A percentile compares a stretch with the other conserved stretches of the same genome.
These are phyloP conservation scores for Ganoderma resinaceum DNA, from an alignment of 1,284 basidiomycete species.

Conservation along the genomic window DNA sequence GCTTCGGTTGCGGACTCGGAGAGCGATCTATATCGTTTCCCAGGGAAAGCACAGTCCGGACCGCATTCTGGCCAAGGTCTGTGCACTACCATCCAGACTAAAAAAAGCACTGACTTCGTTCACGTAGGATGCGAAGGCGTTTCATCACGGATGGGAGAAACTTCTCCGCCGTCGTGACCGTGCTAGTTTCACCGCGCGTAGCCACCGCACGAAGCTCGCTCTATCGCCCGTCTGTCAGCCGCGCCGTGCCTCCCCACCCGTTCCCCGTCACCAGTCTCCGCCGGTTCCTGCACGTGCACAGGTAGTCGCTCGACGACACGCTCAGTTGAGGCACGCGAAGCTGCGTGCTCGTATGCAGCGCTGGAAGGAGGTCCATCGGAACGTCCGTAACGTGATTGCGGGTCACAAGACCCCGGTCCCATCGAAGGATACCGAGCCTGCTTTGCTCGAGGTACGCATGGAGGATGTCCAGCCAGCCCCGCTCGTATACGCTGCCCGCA, in stretches of 20 bases:
- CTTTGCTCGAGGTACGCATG: not conserved
- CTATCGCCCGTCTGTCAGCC: not conserved
- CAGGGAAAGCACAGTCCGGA: not conserved
- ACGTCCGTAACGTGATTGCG: not conserved
- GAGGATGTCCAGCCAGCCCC: not conserved
- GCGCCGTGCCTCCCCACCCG: not conserved
- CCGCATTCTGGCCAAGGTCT: not conserved
- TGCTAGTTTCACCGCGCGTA: not conserved
- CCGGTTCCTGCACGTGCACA: not conserved
- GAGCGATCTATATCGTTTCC: not conserved
- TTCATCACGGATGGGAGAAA: not conserved
- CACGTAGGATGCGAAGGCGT: not conserved
- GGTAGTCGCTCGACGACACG: not conserved
- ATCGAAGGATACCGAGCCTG: not conserved
- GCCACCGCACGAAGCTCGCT: not conserved
- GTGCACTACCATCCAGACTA: not conserved
- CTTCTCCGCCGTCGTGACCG: not conserved
- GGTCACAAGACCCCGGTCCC: not conserved
- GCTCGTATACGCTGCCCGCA: not conserved
- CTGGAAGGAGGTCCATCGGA: not conserved
- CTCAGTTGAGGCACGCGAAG: not conserved
- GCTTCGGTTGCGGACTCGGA: not conserved
- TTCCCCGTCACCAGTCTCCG: not conserved
- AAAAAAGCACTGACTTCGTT: not conserved
- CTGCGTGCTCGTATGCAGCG: slow-evolving; percentile 1